These are phyloP conservation scores for Apiotrichum siamense DNA, from an alignment of 1,284 basidiomycete species.

Conservation along the genomic window DNA sequence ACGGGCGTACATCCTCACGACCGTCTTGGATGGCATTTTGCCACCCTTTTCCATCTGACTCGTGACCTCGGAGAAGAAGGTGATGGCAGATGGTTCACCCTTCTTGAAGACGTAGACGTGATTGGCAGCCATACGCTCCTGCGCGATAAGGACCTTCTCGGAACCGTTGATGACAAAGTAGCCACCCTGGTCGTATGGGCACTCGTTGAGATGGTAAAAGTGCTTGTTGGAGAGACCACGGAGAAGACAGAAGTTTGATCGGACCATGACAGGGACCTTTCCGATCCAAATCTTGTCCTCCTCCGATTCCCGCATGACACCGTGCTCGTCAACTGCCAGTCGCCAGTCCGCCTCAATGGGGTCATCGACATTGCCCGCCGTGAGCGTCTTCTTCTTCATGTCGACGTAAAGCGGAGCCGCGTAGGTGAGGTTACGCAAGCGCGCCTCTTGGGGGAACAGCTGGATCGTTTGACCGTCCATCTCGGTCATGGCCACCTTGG, in stretches of 20 bases:
- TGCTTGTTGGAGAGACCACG: conserved; percentile 71
- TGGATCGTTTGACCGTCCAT: conserved; percentile 89
- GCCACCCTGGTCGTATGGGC: conserved; percentile 92
- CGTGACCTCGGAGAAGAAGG: conserved; percentile 93
- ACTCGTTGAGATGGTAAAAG: conserved; percentile 89
- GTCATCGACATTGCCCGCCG: conserved; percentile 65
- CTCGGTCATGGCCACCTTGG: conserved; percentile 89
- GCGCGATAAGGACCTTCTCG: conserved; percentile 98
- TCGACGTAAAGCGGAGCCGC: conserved; percentile 95
- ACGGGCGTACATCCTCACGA: conserved; percentile 93
- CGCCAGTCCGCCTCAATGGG: conserved; percentile 76
- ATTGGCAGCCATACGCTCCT: conserved; percentile 99
- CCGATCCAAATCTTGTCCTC: conserved; percentile 90
- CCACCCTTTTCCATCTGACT: conserved; percentile 97
- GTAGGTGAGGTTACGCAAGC: conserved; percentile 70
- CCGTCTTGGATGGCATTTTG: conserved; percentile 96
- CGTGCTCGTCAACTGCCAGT: conserved; percentile 55
- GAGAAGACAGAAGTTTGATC: conserved; percentile 91
- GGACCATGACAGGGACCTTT: conserved; percentile 98
- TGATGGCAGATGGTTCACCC: conserved; percentile 91
- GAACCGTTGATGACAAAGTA: conserved; percentile 99
- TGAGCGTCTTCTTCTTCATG: conserved; percentile 78
- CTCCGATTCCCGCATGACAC: conserved; percentile 59
- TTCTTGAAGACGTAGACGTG: conserved; percentile 99
- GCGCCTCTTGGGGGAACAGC: conserved; percentile 95